Evolutionary conservation across 73 alveolate genomes (phyloP).

Genomic region (Breviolum minutum): DNA sequence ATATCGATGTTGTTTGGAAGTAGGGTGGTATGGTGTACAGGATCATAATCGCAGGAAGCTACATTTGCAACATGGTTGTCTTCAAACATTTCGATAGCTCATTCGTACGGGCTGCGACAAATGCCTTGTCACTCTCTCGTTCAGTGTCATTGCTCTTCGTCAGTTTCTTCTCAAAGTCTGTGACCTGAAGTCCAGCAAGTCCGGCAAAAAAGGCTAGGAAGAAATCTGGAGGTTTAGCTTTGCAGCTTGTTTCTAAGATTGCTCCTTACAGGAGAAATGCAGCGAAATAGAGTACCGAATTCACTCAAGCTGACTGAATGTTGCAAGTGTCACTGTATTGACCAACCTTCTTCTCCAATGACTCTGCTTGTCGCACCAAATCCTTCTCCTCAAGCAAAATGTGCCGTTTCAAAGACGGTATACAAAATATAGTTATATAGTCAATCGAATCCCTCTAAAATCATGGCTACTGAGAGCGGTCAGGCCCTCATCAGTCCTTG

Average conservation of each 20-base stretch:
- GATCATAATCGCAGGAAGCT: too few species aligned
- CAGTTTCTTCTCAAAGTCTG: constrained; percentile 27
- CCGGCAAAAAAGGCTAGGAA: not conserved
- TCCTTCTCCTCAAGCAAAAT: constrained; percentile 4
- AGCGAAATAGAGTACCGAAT: too few species aligned
- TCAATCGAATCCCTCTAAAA: not conserved
- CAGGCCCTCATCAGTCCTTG: constrained; percentile 4
- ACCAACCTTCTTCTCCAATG: constrained; percentile 25
- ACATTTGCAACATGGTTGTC: not conserved
- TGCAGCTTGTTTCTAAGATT: not conserved
- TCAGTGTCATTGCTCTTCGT: constrained; percentile 37
- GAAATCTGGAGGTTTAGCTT: not conserved
- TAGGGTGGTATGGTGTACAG: too few species aligned
- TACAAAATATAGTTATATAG: not conserved
- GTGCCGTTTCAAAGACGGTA: too few species aligned
- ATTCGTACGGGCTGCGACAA: not conserved
- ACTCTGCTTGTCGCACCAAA: constrained; percentile 1
- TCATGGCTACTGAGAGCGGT: not conserved
- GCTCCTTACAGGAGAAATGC: not conserved
- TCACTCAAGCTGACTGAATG: not conserved
- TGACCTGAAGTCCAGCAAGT: not conserved
- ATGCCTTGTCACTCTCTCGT: constrained; percentile 59
- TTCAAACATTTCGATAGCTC: not conserved
- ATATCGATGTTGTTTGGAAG: too few species aligned
- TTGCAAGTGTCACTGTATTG: not conserved